Evolutionary conservation across 108 stramenopile genomes (phyloP).

Genomic region (Nitzschia inconspicua): DNA sequence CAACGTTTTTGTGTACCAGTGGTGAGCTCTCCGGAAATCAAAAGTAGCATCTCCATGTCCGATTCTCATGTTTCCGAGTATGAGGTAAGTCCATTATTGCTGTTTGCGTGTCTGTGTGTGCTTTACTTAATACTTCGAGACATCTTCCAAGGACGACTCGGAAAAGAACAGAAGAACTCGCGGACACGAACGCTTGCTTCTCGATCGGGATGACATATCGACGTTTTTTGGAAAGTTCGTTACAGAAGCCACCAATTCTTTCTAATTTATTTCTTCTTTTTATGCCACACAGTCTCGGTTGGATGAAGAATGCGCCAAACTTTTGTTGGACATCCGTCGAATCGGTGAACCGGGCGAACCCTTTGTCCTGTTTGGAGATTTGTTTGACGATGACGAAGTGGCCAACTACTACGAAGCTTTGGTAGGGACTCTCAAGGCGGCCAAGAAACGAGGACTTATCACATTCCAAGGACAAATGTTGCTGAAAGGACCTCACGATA

Average conservation of each 20-base stretch:
- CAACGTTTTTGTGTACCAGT: no score
- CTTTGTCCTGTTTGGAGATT: conserved; percentile 62
- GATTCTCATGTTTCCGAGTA: conserved; percentile 16
- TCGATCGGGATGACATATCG: no score
- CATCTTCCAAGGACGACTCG: no score
- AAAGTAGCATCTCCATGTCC: not conserved
- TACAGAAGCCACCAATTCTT: no score
- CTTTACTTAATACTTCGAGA: no score
- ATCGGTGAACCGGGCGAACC: conserved; percentile 48
- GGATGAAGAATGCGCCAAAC: conserved; percentile 53
- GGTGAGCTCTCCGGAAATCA: no score
- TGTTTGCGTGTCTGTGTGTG: no score
- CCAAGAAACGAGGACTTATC: conserved; percentile 77
- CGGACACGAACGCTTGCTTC: no score
- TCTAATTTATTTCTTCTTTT: not conserved
- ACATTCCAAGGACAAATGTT: conserved; percentile 83
- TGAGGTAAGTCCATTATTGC: conserved; percentile 11
- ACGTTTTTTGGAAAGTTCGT: no score
- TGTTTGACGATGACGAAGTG: conserved; percentile 82
- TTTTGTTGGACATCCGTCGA: conserved; percentile 54
- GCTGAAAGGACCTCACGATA: conserved; percentile 79
- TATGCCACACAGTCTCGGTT: conserved; percentile 28
- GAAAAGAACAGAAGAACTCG: no score
- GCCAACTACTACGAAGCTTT: conserved; percentile 82
- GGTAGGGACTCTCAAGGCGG: conserved; percentile 82